Evolutionary conservation across 2,329 filamentous ascomycete genomes (phyloP), one percentile per base, ranked within the genome.

Genomic region (Cladosporium austrohemisphaericum): DNA sequence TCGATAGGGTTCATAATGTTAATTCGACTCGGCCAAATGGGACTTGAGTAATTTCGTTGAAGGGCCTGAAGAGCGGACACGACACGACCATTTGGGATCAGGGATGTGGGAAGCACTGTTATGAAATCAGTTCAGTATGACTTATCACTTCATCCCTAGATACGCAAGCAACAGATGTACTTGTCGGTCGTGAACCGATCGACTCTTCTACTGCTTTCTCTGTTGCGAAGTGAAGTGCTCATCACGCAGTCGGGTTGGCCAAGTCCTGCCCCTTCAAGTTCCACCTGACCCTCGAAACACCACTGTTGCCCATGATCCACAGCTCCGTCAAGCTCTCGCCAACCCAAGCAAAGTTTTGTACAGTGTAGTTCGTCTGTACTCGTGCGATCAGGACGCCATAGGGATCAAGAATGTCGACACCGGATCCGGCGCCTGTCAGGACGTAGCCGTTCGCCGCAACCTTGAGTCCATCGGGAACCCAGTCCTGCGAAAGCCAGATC

Each of bases 291-390:
- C 62, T 67, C 33, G 62, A 63, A 20, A 72, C 64, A 0, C 70
- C 69, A 9, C 62, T 64, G 28, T 66, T 60, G 0, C 70, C 69
- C 60, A 70, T 65, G 38, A 73, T 48, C 70, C 70, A 72, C 22
- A 72, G 53, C 18, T 66, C 65, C 41, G 63, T 68, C 40, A 68
- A 57, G 57, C 70, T 61, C 6, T 60, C 53, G 0, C 70, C 70
- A 2, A 64, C 67, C 69, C 68, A 74, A 28, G 66, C 68, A 52
- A 74, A 68, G 53, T 74, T 74, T 59, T 72, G 65, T 32, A 72
- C 71, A 2, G 68, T 66, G 51, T 67, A 71, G 48, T 69, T 70
- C n/a, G 70, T 72, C 59, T 72, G 68, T 9, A 72, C 51, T n/a
- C 65, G 11, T 62, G 69, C 55, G 19, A 73, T 57, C 52, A 71